These are phyloP conservation scores for Beauveria varroae DNA, from an alignment of 2,329 filamentous ascomycete genomes.

Conservation along the genomic window DNA sequence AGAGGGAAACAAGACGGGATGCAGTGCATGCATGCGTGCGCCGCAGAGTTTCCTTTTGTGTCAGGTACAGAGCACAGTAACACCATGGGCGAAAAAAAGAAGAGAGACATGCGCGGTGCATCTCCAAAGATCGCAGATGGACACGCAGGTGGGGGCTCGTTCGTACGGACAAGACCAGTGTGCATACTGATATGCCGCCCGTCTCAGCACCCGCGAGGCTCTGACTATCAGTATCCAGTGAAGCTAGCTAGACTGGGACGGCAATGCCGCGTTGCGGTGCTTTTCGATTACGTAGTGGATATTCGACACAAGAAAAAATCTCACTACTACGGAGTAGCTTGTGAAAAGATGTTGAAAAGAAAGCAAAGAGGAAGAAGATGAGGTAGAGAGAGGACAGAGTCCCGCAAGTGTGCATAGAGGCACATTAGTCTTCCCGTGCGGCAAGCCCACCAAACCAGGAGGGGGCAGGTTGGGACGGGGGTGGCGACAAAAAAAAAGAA, in stretches of 20 bases:
- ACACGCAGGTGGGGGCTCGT: not conserved
- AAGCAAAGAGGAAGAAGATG: not conserved
- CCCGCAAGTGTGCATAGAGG: constrained; percentile 7
- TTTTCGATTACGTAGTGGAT: too few relatives aligned
- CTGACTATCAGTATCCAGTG: not conserved
- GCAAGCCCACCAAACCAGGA: not conserved
- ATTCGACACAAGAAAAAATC: not conserved
- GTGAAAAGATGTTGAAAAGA: not conserved
- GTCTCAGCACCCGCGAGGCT: not conserved
- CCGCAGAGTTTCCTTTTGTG: not conserved
- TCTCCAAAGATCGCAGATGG: constrained; percentile 3
- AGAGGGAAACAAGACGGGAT: not conserved
- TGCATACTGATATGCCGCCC: not conserved
- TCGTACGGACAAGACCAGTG: not conserved
- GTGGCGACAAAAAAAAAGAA: not conserved
- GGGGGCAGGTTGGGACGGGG: not conserved
- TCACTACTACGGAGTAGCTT: too few relatives aligned
- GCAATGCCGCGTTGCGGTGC: too few relatives aligned
- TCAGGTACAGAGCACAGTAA: constrained; percentile 4
- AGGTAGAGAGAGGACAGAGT: not conserved
- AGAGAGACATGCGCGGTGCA: not conserved
- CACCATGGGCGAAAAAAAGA: not conserved
- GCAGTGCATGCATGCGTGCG: not conserved
- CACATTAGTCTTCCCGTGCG: constrained; percentile 11
- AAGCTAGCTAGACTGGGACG: not conserved